Evolutionary conservation across 1,139 yeast species (phyloP).

Genomic region (Taiozyma sp.): DNA sequence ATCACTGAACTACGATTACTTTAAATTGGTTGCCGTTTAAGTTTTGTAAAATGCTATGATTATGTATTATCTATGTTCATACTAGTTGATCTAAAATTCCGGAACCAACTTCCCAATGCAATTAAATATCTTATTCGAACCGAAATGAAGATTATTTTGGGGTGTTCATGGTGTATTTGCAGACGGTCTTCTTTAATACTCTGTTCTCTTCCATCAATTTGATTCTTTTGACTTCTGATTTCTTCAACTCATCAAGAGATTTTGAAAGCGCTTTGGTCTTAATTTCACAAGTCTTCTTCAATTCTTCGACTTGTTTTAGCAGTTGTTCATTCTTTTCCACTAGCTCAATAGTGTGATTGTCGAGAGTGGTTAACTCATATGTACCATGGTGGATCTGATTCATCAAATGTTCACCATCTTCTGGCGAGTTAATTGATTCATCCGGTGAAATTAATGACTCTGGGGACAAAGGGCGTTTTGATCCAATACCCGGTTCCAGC

Average conservation of each 20-base stretch:
- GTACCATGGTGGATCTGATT: neutral
- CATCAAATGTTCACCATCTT: neutral
- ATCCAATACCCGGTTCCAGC: neutral
- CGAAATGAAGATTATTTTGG: neutral
- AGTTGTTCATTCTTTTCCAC: constrained; percentile 3
- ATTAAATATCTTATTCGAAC: neutral
- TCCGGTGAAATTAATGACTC: constrained; percentile 18
- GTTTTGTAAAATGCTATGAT: neutral
- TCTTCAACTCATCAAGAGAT: constrained; percentile 27
- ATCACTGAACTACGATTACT: neutral
- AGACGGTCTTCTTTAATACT: constrained; percentile 15
- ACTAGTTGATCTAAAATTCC: neutral
- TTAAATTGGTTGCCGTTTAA: neutral
- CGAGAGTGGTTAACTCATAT: neutral
- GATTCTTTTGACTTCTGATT: constrained; percentile 30
- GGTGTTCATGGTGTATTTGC: constrained; percentile 9
- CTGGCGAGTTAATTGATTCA: constrained; percentile 20
- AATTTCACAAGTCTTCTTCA: constrained; percentile 28
- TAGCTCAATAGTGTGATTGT: constrained; percentile 1
- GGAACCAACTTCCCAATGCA: neutral
- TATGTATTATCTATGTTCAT: neutral
- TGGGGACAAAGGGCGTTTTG: constrained; percentile 18
- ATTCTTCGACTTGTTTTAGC: constrained; percentile 22
- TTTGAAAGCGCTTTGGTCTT: constrained; percentile 29
- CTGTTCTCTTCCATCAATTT: constrained; percentile 20